These are phyloP conservation scores for Golubevia pallescens DNA, from an alignment of 1,284 basidiomycete species.

Conservation along the genomic window DNA sequence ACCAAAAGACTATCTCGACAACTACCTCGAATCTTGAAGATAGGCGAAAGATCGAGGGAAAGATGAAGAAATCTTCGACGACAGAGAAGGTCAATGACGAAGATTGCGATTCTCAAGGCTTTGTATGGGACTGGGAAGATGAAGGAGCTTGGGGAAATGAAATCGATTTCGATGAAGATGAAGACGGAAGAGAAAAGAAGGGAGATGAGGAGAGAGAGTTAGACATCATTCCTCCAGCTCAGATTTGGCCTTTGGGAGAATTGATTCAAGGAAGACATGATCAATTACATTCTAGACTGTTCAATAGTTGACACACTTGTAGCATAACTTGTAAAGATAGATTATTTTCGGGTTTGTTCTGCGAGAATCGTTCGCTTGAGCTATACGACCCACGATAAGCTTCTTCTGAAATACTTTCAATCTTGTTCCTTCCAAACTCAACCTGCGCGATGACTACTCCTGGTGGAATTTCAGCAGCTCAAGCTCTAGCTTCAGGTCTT, in stretches of 20 bases:
- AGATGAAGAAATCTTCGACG: background rate
- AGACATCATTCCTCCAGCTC: slow-evolving; percentile 70
- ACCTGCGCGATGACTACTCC: too few relatives aligned
- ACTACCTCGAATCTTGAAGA: too few relatives aligned
- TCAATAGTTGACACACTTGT: too few relatives aligned
- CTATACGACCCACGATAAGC: too few relatives aligned
- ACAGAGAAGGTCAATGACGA: slow-evolving; percentile 20
- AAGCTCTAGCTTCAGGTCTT: background rate
- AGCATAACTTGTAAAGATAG: too few relatives aligned
- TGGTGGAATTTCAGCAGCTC: too few relatives aligned
- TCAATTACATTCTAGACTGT: slow-evolving; percentile 91
- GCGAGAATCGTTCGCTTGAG: too few relatives aligned
- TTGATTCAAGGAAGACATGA: slow-evolving; percentile 88
- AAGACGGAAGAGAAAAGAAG: slow-evolving; percentile 14
- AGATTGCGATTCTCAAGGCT: slow-evolving; percentile 24
- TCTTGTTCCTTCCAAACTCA: too few relatives aligned
- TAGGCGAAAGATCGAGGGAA: too few relatives aligned
- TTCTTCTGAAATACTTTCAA: too few relatives aligned
- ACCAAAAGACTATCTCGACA: too few relatives aligned
- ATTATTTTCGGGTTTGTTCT: too few relatives aligned
- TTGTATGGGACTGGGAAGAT: slow-evolving; percentile 58
- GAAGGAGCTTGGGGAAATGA: slow-evolving; percentile 55
- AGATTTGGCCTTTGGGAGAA: slow-evolving; percentile 96
- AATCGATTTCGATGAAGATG: slow-evolving; percentile 18
- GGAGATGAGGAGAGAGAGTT: slow-evolving; percentile 15